Conservation (phyloP, 106 monocot species). For the Acanthochlamys bracteata region DNA sequence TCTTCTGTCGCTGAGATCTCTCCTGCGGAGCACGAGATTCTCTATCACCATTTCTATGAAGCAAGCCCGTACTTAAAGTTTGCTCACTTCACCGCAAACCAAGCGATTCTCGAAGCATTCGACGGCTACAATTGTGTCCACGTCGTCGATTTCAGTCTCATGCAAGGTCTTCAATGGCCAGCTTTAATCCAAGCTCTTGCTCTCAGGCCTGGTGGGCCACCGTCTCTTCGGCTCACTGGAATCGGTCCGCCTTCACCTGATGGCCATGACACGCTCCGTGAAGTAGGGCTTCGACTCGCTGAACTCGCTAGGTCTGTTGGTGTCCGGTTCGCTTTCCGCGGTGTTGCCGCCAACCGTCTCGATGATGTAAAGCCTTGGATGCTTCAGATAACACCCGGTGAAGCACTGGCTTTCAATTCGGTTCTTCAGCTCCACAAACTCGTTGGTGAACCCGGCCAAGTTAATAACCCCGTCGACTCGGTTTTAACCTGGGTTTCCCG, state of each 20-base stretch:
- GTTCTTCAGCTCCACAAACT: slow-evolving; percentile 67
- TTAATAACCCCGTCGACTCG: slow-evolving; percentile 21
- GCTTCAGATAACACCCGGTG: slow-evolving; percentile 32
- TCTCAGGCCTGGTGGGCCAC: slow-evolving; percentile 52
- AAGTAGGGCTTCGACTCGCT: slow-evolving; percentile 46
- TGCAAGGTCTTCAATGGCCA: slow-evolving; percentile 70
- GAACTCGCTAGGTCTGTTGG: slow-evolving; percentile 40
- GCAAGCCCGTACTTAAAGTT: slow-evolving; percentile 61
- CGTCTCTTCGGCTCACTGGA: slow-evolving; percentile 44
- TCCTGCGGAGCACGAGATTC: slow-evolving; percentile 21
- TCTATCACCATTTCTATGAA: slow-evolving; percentile 54
- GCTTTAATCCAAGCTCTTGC: slow-evolving; percentile 64
- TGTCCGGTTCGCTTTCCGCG: slow-evolving; percentile 51
- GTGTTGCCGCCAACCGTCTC: slow-evolving; percentile 27
- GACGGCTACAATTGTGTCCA: slow-evolving; percentile 45
- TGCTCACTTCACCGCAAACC: slow-evolving; percentile 73
- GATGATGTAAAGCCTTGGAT: slow-evolving; percentile 44
- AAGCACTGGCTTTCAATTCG: slow-evolving; percentile 58
- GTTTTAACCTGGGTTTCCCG: slow-evolving; percentile 36
- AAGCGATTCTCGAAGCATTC: slow-evolving; percentile 66
- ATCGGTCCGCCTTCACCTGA: slow-evolving; percentile 43
- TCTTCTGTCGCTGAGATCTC: neutral
- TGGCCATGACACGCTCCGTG: slow-evolving; percentile 35
- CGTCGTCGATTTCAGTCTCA: slow-evolving; percentile 53
- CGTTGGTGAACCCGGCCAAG: slow-evolving; percentile 17